These are phyloP conservation scores for Anthoceros angustus DNA, from an alignment of 225 moss, liverwort and hornwort genomes.

Conservation along the genomic window DNA sequence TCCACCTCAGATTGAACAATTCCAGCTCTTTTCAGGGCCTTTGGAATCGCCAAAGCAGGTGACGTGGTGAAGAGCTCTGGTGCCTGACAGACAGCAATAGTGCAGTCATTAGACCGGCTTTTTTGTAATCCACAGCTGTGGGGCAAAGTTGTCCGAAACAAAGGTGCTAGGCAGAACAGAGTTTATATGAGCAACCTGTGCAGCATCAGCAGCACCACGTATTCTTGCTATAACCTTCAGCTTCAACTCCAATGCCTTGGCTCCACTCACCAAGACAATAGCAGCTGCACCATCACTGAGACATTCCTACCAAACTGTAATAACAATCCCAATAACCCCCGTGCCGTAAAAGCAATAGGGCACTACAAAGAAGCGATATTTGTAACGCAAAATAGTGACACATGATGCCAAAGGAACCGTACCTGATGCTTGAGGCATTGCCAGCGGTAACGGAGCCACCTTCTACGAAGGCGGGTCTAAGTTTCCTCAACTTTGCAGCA, in stretches of 20 bases:
- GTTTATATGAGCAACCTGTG: conserved; percentile 32
- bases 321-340: background rate
- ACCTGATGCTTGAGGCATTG: conserved; percentile 92
- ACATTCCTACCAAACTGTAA: background rate
- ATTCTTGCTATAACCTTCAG: conserved; percentile 78
- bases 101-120: background rate
- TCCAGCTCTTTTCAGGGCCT: conserved; percentile 76
- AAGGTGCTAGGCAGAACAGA: background rate
- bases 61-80: conserved; percentile 92
- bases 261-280: conserved; percentile 76
- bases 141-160: background rate
- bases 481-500: conserved; percentile 77
- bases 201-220: conserved; percentile 90
- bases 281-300: conserved; percentile 96
- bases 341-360: background rate
- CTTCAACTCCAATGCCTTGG: conserved; percentile 66
- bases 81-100: conserved; percentile 22
- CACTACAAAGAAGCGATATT: background rate
- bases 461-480: conserved; percentile 83
- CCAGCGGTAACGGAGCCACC: conserved; percentile 92
- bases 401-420: background rate
- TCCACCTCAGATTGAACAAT: conserved; percentile 78
- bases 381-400: background rate
- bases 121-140: background rate
- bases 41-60: conserved; percentile 84